phyloP scores from a whole-genome alignment of 768 basidiomycete genomes.

The Rubroboletus pulcherrimus region DNA sequence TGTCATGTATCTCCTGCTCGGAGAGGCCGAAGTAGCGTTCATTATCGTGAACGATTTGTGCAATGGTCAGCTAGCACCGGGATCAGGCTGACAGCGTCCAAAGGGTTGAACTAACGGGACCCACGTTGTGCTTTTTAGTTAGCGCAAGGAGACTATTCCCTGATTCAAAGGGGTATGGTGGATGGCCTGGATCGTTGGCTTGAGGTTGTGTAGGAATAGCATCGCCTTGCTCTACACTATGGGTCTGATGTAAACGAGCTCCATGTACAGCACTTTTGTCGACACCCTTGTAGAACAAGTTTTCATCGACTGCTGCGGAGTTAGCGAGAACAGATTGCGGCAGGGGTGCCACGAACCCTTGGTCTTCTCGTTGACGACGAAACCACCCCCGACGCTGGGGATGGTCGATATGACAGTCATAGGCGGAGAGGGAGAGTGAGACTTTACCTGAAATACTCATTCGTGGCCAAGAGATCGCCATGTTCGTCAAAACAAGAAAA shows the following conservation, averaged over 20 bases:
- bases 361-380: conserved; percentile 93
- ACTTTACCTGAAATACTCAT: conserved; percentile 80
- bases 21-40: conserved; percentile 78
- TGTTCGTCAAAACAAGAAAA: conserved; percentile 79
- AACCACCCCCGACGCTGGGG: conserved; percentile 81
- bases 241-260: conserved; percentile 69
- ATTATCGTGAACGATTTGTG: conserved; percentile 92
- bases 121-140: conserved; percentile 79
- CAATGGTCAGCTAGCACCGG: conserved; percentile 73
- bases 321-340: background rate
- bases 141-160: conserved; percentile 71
- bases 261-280: conserved; percentile 78
- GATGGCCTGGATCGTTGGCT: conserved; percentile 44
- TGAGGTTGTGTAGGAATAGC: conserved; percentile 7
- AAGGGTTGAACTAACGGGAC: conserved; percentile 24
- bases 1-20: conserved; percentile 68
- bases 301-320: conserved; percentile 68
- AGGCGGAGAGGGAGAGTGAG: background rate
- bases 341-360: conserved; percentile 49
- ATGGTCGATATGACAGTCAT: background rate
- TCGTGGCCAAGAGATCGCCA: conserved; percentile 89
- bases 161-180: conserved; percentile 81
- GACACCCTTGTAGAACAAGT: conserved; percentile 90
- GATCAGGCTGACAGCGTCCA: conserved; percentile 4
- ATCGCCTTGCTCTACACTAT: conserved; percentile 36